Evolutionary conservation across 768 basidiomycete genomes (phyloP).

Genomic region (Suillus lakei): DNA sequence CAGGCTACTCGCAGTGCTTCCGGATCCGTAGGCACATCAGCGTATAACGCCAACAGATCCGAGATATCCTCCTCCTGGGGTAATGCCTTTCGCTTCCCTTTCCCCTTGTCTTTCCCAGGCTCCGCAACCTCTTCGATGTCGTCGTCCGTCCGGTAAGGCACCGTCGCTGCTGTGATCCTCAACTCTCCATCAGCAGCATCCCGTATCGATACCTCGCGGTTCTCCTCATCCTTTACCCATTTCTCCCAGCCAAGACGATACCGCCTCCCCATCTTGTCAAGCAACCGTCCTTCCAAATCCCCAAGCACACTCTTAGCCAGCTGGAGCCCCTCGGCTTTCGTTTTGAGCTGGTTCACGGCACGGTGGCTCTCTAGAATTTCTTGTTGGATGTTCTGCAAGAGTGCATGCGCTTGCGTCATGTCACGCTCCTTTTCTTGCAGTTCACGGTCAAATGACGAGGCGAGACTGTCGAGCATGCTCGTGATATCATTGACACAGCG

Average conservation of each 20-base stretch:
- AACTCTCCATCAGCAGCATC: constrained; percentile 65
- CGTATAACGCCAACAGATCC: constrained; percentile 64
- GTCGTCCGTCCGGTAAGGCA: constrained; percentile 52
- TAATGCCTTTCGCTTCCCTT: constrained; percentile 58
- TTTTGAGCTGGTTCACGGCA: constrained; percentile 68
- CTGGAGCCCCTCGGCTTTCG: constrained; percentile 68
- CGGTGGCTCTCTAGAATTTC: constrained; percentile 89
- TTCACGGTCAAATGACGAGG: constrained; percentile 90
- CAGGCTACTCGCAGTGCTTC: constrained; percentile 59
- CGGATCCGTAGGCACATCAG: constrained; percentile 60
- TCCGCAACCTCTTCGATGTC: constrained; percentile 44
- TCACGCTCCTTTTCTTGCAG: constrained; percentile 91
- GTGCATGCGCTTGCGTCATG: constrained; percentile 84
- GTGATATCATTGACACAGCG: constrained; percentile 86
- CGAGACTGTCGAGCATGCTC: constrained; percentile 85
- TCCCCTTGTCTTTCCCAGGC: constrained; percentile 49
- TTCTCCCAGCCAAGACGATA: constrained; percentile 92
- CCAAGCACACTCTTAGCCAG: constrained; percentile 62
- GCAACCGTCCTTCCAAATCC: constrained; percentile 67
- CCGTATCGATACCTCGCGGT: constrained; percentile 71
- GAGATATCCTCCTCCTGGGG: constrained; percentile 60
- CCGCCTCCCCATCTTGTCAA: constrained; percentile 77
- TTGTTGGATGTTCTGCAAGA: constrained; percentile 84
- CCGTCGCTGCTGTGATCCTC: constrained; percentile 47
- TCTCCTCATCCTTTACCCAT: constrained; percentile 88